Evolutionary conservation across 139 green algal genomes (phyloP), one percentile per base, ranked within the genome.

Genomic region (Auxenochlorella pyrenoidosa): DNA sequence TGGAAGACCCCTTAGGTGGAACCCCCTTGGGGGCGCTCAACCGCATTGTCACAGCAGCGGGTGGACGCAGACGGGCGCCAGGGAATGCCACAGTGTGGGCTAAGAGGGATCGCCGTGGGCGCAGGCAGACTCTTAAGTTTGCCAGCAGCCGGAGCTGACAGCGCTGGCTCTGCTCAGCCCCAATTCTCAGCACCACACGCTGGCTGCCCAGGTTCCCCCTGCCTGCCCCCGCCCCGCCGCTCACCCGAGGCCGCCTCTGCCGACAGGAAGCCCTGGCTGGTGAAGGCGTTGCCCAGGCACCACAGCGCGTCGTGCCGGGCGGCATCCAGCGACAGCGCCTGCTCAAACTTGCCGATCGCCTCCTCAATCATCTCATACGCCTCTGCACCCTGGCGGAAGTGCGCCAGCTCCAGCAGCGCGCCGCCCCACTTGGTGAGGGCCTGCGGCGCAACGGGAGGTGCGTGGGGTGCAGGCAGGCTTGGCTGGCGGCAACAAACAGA

Each of bases 221-320:
- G 28, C 75, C 41, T 12, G 38, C 41, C 36, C 34, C 70, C 16
- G 3, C 32, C 79, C 24, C 15, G 13, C 30, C 70, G 19, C 83
- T 22, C 85, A 80, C 60, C 89, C 13, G 86, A 43, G 18, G 63
- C n/a, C 4, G 80, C 47, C 13, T 86, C 72, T 16, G 85, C 58
- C 12, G 89, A 90, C 43, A 92, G 73, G 75, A 92, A 92, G 40
- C 89, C 92, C 80, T 94, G 88, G 34, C 86, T 91, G 15, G 97
- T 99, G 93, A 97, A 98, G 12, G 97, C 97, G 86, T 99, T 99
- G 32, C 97, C 97, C 41, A 99, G 90, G 91, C 97, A 99, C 97
- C 97, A 99, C 59, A 98, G 91, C 19, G 97, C 94, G 83, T 99
- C 96, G 77, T 97, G 91, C 26, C 92, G 92, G 18, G 88, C 89